Base-by-base conservation (phyloP, 306 rosid species). In the Alnus rubra region DNA sequence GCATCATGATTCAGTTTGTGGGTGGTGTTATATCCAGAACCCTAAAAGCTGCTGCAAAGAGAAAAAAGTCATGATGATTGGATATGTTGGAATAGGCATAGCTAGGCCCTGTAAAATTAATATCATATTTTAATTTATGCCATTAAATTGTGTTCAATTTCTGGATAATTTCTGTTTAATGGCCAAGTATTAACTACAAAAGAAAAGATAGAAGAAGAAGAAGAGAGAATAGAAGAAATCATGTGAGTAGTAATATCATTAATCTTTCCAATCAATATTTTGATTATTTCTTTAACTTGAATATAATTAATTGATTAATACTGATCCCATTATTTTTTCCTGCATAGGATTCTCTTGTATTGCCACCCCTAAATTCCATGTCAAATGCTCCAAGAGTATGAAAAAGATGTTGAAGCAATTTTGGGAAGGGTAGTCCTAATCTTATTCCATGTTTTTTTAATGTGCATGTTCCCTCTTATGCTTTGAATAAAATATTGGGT, bases 41-140 rank as follows among this genome's bases (percentile, higher is more conserved):
- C 75, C 82, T 78, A 86, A 88, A 89, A 72, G 94, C 91, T 87
- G 91, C 90, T 74, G 55, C 89, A 78, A 76, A 81, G 79, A 75
- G 52, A 16, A 74, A 77, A 79, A 85, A 58, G 86, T 77, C 87
- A 78, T 16, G 52, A 88, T 88, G 82, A 91, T 84, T 87, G 86
- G 83, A 75, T 80, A 72, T 81, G 87, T 86, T 86, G 87, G 92
- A 60, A 58, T 74, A 59, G 77, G 28, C 28, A 23, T 23, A 68
- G 80, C 81, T 79, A 84, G 82, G 71, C 76, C 77, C 79, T 74
- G 62, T 45, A 71, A 81, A 81, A 64, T 78, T 80, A 3, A 59
- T 9, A 49, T 49, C 52, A 2, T 49, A 9, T 28, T 58, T 23
- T 49, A 9, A 9, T 58, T 23, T 23, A 5, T 64, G 16, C 47